These are phyloP conservation scores for Rehmannia glutinosa DNA, from an alignment of 257 asterid genomes.

Conservation along the genomic window DNA sequence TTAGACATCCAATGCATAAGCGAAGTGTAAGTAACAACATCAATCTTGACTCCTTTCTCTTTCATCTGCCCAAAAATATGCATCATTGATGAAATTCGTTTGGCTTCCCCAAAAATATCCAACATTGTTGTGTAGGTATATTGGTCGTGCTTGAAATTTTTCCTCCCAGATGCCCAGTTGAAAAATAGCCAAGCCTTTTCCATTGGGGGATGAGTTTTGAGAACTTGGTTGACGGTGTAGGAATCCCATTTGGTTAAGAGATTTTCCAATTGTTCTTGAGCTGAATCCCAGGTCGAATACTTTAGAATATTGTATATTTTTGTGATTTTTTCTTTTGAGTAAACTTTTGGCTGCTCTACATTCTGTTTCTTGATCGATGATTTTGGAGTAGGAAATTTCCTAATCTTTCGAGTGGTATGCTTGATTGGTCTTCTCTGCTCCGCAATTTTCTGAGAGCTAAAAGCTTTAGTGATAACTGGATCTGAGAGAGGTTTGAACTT, in stretches of 20 bases:
- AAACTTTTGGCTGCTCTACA: conserved; percentile 35
- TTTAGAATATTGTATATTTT: conserved; percentile 58
- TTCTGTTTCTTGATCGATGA: conserved; percentile 26
- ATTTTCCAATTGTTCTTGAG: conserved; percentile 51
- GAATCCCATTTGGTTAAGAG: conserved; percentile 85
- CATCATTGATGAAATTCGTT: conserved; percentile 76
- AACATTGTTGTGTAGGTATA: conserved; percentile 90
- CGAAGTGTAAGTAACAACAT: conserved; percentile 77
- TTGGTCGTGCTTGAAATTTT: conserved; percentile 79
- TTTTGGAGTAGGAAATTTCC: conserved; percentile 24
- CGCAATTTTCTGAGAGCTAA: conserved; percentile 19
- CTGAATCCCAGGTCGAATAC: conserved; percentile 82
- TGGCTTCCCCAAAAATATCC: conserved; percentile 95
- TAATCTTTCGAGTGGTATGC: conserved; percentile 13
- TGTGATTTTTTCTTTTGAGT: conserved; percentile 46
- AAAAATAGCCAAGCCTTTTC: conserved; percentile 93
- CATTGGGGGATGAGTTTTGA: conserved; percentile 93
- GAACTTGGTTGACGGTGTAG: conserved; percentile 78
- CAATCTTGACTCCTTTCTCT: conserved; percentile 63
- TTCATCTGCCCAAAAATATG: conserved; percentile 68
- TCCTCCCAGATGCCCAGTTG: conserved; percentile 65
- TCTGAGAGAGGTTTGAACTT: conserved; percentile 25
- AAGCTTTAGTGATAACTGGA: conserved; percentile 20
- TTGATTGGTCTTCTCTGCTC: conserved; percentile 26
- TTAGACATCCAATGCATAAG: conserved; percentile 82